Evolutionary conservation across 2,329 filamentous ascomycete genomes (phyloP), one percentile per base, ranked within the genome.

Genomic region (Hirsutella minnesotensis): DNA sequence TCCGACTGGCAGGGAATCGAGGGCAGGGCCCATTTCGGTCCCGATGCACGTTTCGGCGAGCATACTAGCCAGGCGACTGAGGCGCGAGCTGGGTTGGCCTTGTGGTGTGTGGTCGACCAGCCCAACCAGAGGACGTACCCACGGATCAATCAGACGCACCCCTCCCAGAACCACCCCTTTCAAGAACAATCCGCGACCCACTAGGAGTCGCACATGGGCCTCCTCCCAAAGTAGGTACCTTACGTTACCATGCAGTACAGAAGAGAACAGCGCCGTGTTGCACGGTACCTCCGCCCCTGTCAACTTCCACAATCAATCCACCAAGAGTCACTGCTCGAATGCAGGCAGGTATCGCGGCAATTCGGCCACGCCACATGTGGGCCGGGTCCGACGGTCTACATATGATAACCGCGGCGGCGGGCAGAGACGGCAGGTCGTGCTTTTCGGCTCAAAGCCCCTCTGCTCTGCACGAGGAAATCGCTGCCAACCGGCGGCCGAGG

Each of bases 311-410:
- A n/a, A n/a, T n/a, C n/a, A n/a, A n/a, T 34, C 8, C 13, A 16
- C 33, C 33, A 18, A 16, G 15, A 18, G 31, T 9, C 16, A 13
- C 35, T 19, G 19, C 9, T n/a, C n/a, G n/a, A n/a, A n/a, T n/a
- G n/a, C n/a, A n/a, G n/a, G n/a, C n/a, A 16, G n/a, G 12, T 20
- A 18, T 42, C 27, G 35, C 27, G 13, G 40, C 15, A 42, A 18
- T n/a, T 16, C 35, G 24, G 40, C 33, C n/a, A 41, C 15, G 40
- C 33, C 33, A 20, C 30, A 13, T 21, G 34, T 31, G 41, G 41
- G 20, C 21, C 41, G 35, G 34, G 35, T 42, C 41, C 41, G 27
- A 38, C 34, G 35, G 41, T 19, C 18, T 39, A 38, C 41, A 20
- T 41, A 39, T 30, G n/a, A 30, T 37, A n/a, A 34, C 20, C 13